Percentiles rank a stretch among this genome's conserved stretches.
Evolutionary conservation across 2,329 filamentous ascomycete species (phyloP).

Genomic region (Alternaria conjuncta): DNA sequence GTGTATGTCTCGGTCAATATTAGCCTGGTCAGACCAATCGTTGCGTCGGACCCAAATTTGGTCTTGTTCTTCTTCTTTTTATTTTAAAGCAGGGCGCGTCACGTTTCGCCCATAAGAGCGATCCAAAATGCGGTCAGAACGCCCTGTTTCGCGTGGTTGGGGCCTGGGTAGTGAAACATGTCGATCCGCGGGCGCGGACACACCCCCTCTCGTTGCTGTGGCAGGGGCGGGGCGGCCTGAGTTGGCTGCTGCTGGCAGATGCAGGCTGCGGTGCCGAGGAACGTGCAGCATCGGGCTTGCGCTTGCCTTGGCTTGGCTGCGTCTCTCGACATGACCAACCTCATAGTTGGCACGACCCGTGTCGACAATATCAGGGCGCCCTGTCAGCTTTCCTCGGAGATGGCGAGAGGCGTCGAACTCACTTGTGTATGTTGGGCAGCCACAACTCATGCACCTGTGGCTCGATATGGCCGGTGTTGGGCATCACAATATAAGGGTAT

Average conservation of each 20-base stretch:
- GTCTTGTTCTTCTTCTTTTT: not conserved
- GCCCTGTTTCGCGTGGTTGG: not conserved
- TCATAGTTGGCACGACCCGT: not conserved
- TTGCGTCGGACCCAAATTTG: not conserved
- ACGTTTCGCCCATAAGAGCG: not conserved
- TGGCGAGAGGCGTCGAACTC: not conserved
- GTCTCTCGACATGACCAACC: constrained; percentile 1
- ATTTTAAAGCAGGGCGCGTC: not conserved
- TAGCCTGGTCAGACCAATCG: not conserved
- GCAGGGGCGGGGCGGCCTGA: constrained; percentile 1
- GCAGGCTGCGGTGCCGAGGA: not conserved
- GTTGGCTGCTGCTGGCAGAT: not conserved
- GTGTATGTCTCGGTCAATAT: not conserved
- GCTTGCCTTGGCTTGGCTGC: not conserved
- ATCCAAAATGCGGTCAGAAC: not conserved
- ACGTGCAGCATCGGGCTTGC: not conserved
- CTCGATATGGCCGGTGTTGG: not conserved
- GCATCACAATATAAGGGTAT: not conserved
- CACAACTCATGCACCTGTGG: constrained; percentile 1
- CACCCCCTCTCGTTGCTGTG: not conserved
- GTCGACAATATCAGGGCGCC: not conserved
- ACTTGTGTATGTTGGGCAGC: constrained; percentile 9
- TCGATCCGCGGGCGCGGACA: constrained; percentile 7
- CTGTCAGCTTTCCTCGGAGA: constrained; percentile 3
- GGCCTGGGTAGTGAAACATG: not conserved